Base-by-base conservation (phyloP, 176 grass and related monocot genomes). In the Puccinellia tenuiflora region DNA sequence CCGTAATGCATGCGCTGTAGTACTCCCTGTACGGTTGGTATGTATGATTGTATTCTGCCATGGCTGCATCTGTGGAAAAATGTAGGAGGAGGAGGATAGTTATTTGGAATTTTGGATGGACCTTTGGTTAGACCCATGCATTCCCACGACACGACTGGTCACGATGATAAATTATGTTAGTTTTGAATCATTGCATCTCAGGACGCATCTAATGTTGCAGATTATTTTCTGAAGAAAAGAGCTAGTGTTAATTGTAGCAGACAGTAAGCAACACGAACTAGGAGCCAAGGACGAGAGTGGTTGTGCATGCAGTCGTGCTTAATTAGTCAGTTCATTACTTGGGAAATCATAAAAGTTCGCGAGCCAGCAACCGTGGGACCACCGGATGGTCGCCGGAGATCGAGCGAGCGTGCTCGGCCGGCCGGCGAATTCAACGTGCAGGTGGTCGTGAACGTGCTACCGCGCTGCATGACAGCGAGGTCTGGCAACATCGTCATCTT, bases 351-450 rank as follows among this genome's bases (percentile, higher is more conserved):
- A 22, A 34, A 2, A 48, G 28, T 53, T 74, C 73, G 34, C 54
- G 43, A 77, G 62, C 42, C 78, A 85, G 68, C 82, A 79, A 63
- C 75, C 42, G 1, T 24, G 9, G 22, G 70, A 60, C 13, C 48
- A 31, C 30, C 59, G 48, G 76, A 24, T 22, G 60, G 76, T 85
- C 48, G 77, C 68, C 87, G 77, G 75, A 73, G 75, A 76, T 42
- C 33, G 33, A 4, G 37, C 37, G 33, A 2, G 33, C 33, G 33
- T 34, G 2, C 4, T 34, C 33, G 33, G 33, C 2, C 33, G 3
- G 33, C 33, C 33, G 33, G 33, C 33, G 33, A 34, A 34, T 34
- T 34, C 33, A 34, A 34, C 33, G 4, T 4, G 33, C 33, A 4
- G 37, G 37, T 39, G 5, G 37, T 39, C 37, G 5, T 39, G 8